Evolutionary conservation across 345 rosid genomes (phyloP).

Genomic region (Ceriops zippeliana): DNA sequence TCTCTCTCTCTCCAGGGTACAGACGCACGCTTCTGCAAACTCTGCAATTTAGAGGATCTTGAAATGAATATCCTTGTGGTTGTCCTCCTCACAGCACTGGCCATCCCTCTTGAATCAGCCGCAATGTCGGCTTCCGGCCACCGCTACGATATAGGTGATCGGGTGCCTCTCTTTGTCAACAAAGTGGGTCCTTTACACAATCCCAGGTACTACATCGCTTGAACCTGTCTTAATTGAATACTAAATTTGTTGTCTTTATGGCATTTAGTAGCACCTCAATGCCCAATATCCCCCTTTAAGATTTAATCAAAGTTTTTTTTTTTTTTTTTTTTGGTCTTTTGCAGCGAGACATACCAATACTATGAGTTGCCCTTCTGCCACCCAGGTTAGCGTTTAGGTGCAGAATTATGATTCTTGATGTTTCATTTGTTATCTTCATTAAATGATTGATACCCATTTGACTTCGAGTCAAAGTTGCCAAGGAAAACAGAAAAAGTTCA

Average conservation of each 20-base stretch:
- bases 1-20: background rate
- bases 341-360: constrained; percentile 81
- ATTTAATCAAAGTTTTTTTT: too few species aligned
- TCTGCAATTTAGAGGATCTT: background rate
- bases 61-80: constrained; percentile 7
- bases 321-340: constrained; percentile 11
- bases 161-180: constrained; percentile 70
- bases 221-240: background rate
- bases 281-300: too few species aligned
- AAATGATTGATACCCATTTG: background rate
- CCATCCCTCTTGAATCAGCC: constrained; percentile 20
- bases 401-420: background rate
- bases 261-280: too few species aligned
- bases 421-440: background rate
- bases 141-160: constrained; percentile 62
- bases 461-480: background rate
- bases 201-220: constrained; percentile 48
- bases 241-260: background rate
- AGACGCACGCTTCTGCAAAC: background rate
- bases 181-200: constrained; percentile 73
- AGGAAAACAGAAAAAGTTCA: too few species aligned
- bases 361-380: constrained; percentile 75
- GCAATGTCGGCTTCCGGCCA: constrained; percentile 33
- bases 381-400: constrained; percentile 63
- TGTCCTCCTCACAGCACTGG: constrained; percentile 4